Conservation (phyloP, 2,329 filamentous ascomycete genomes). For the Monosporascus sp. region DNA sequence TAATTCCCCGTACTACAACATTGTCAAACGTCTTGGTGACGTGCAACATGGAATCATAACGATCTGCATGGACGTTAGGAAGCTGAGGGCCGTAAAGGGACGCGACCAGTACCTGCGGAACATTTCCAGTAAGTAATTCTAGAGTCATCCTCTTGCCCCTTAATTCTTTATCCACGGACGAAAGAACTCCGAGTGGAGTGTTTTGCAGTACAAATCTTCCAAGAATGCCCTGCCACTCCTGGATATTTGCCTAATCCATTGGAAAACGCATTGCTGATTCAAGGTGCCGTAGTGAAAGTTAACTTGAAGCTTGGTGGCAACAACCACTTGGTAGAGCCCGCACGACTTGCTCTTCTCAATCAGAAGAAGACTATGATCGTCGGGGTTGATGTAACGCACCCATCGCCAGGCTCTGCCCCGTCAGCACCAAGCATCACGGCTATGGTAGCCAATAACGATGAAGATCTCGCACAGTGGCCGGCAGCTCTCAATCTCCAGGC, state of each 20-base stretch:
- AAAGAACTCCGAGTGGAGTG: too few species aligned
- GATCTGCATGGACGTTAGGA: background rate
- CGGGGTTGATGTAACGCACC: conserved; percentile 68
- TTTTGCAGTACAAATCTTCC: too few species aligned
- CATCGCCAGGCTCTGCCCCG: conserved; percentile 45
- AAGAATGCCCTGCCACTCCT: too few species aligned
- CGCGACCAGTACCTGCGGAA: conserved; percentile 40
- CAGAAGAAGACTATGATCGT: conserved; percentile 62
- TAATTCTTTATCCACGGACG: too few species aligned
- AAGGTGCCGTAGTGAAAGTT: conserved; percentile 43
- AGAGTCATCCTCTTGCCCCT: too few species aligned
- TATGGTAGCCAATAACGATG: too few species aligned
- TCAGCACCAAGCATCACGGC: too few species aligned
- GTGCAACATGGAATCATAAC: background rate
- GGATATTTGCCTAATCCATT: too few species aligned
- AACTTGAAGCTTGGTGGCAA: conserved; percentile 58
- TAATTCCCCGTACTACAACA: background rate
- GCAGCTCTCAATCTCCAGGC: too few species aligned
- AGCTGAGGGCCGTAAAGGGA: background rate
- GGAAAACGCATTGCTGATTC: too few species aligned
- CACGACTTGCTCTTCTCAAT: conserved; percentile 44
- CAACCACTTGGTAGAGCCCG: conserved; percentile 46
- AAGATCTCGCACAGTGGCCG: too few species aligned
- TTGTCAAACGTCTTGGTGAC: background rate
- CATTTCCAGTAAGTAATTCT: conserved; percentile 25